Evolutionary conservation across 2,329 filamentous ascomycete genomes (phyloP), one percentile per base, ranked within the genome.

Genomic region (Tolypocladium tundrense): DNA sequence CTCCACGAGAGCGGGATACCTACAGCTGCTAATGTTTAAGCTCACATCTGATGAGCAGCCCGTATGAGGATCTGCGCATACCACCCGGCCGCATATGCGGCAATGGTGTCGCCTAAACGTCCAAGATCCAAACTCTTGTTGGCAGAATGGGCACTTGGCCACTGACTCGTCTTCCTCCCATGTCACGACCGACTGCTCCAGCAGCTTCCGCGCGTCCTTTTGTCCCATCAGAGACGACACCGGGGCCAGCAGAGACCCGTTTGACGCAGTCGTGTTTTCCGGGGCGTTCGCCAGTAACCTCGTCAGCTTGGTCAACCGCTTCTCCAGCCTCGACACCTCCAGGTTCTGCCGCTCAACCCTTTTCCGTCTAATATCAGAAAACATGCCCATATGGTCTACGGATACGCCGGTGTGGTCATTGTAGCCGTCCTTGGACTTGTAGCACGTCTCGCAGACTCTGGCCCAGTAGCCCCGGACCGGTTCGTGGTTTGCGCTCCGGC

Each of bases 371-470:
- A 88, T 80, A 3, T 80, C 79, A 14, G 79, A 74, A 65, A 99
- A 97, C 4, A 77, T 75, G n/a, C 77, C 75, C 3, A 84, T 91
- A 65, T 91, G 88, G 65, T 96, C 87, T 60, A 85, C 78, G 58
- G 86, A 77, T 2, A 87, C 71, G 1, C 91, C 90, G 57, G 82
- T 83, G 65, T 93, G 88, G 67, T 99, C 92, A 69, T 95, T 96
- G 73, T 99, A 99, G 4, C 94, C 94, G 33, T 92, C 90, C 66
- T 94, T 84, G 55, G 91, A 96, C 75, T 97, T 97, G 76, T 94
- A 99, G 74, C 94, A 99, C n/a, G 94, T 97, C 76, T 99, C 94
- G 69, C 94, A 99, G 2, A 97, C 93, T 55, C 94, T 79, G 65
- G 90, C 96, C 94, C 94, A 99, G 64, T 90, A 83, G 9, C 94